Evolutionary conservation across 805 yeast species (phyloP).

Genomic region (Saccharomycopsis fodiens): DNA sequence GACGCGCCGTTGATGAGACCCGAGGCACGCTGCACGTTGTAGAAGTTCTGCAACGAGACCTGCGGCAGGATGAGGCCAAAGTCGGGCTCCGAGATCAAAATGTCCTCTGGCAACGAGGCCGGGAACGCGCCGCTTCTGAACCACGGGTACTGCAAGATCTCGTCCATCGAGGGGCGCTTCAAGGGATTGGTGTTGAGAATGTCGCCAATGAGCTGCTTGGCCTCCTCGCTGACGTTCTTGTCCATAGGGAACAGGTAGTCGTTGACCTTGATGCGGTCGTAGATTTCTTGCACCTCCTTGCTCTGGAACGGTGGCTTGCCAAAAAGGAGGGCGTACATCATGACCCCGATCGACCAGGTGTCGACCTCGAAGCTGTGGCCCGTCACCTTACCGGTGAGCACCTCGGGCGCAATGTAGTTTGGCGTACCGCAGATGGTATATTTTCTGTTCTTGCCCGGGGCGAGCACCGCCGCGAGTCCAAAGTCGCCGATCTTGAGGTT

Average conservation of each 20-base stretch:
- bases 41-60: slow-evolving; percentile 62
- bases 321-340: slow-evolving; percentile 84
- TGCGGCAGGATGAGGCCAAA: slow-evolving; percentile 45
- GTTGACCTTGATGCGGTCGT: slow-evolving; percentile 80
- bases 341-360: slow-evolving; percentile 96
- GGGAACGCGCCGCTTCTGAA: slow-evolving; percentile 78
- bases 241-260: slow-evolving; percentile 75
- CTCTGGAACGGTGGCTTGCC: slow-evolving; percentile 99
- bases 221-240: slow-evolving; percentile 58
- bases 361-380: slow-evolving; percentile 96
- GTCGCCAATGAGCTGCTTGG: slow-evolving; percentile 62
- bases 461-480: slow-evolving; percentile 94
- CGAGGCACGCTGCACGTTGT: slow-evolving; percentile 52
- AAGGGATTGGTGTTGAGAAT: slow-evolving; percentile 72
- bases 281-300: slow-evolving; percentile 85
- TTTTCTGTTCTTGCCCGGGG: slow-evolving; percentile 62
- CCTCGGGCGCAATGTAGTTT: slow-evolving; percentile 97
- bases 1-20: slow-evolving; percentile 40
- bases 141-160: slow-evolving; percentile 78
- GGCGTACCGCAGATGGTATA: slow-evolving; percentile 98
- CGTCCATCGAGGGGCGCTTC: slow-evolving; percentile 72
- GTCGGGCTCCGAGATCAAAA: slow-evolving; percentile 58
- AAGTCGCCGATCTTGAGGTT: slow-evolving; percentile 95
- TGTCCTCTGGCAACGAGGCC: slow-evolving; percentile 49
- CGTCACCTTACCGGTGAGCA: slow-evolving; percentile 72